phyloP scores from a whole-genome alignment of 768 basidiomycete species.

The Chalciporus piperatus region DNA sequence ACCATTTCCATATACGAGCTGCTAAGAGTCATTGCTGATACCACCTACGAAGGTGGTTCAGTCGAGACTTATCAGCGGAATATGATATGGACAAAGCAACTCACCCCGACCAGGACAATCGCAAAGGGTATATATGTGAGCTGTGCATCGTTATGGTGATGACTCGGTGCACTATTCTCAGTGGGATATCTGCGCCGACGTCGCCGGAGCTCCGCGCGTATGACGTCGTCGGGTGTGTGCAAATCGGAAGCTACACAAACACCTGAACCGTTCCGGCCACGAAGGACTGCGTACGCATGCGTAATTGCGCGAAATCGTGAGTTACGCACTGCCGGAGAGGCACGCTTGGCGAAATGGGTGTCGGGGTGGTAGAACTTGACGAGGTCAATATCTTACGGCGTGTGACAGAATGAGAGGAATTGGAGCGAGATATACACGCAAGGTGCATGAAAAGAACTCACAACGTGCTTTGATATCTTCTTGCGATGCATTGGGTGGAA shows the following conservation, averaged over 20 bases:
- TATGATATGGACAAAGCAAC: background rate
- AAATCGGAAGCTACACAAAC: background rate
- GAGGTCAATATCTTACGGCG: conserved; percentile 63
- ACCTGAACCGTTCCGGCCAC: conserved; percentile 1
- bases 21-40: conserved; percentile 1
- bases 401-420: background rate
- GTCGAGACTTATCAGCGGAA: background rate
- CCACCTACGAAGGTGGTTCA: conserved; percentile 3
- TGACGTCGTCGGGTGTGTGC: conserved; percentile 34
- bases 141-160: conserved; percentile 22
- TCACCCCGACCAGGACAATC: conserved; percentile 15
- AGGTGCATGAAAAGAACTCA: conserved; percentile 33
- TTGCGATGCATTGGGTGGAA: conserved; percentile 52
- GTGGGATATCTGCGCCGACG: conserved; percentile 31
- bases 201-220: conserved; percentile 51
- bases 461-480: conserved; percentile 66
- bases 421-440: background rate
- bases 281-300: conserved; percentile 54
- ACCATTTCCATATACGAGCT: conserved; percentile 36
- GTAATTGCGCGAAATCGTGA: conserved; percentile 63
- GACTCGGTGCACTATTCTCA: background rate
- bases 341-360: conserved; percentile 33
- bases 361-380: conserved; percentile 75
- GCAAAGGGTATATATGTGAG: conserved; percentile 13
- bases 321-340: conserved; percentile 45